These are phyloP conservation scores for Eucalyptus guilfoylei DNA, from an alignment of 345 rosid genomes.

Conservation along the genomic window DNA sequence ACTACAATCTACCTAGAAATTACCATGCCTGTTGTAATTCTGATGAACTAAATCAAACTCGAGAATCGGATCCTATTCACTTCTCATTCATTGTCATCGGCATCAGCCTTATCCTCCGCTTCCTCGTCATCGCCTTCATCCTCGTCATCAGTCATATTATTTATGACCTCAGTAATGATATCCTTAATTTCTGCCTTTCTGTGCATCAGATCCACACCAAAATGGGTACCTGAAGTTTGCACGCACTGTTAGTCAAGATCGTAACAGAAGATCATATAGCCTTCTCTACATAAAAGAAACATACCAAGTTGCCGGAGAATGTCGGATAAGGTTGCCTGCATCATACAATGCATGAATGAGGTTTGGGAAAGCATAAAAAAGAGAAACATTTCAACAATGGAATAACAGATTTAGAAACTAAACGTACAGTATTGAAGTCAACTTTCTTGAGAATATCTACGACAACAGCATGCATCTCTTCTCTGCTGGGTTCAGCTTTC, in stretches of 20 bases:
- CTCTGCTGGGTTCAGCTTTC: constrained; percentile 64
- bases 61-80: neutral
- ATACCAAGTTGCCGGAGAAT: constrained; percentile 77
- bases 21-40: neutral
- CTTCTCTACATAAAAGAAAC: neutral
- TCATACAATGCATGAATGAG: neutral
- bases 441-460: constrained; percentile 82
- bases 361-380: neutral
- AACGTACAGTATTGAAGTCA: constrained; percentile 89
- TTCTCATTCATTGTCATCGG: constrained; percentile 12
- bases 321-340: constrained; percentile 92
- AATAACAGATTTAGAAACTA: neutral
- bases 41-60: neutral
- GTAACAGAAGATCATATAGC: neutral
- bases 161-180: constrained; percentile 80
- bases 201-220: constrained; percentile 54
- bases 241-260: neutral
- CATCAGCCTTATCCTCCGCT: constrained; percentile 32
- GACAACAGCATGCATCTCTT: constrained; percentile 83
- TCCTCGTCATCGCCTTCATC: constrained; percentile 46
- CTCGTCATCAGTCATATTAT: constrained; percentile 82
- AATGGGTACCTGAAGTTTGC: constrained; percentile 47
- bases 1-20: neutral
- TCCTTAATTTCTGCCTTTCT: constrained; percentile 93
- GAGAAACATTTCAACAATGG: neutral